Evolutionary conservation across 345 rosid genomes (phyloP).

Genomic region (Rhodamnia argentea): DNA sequence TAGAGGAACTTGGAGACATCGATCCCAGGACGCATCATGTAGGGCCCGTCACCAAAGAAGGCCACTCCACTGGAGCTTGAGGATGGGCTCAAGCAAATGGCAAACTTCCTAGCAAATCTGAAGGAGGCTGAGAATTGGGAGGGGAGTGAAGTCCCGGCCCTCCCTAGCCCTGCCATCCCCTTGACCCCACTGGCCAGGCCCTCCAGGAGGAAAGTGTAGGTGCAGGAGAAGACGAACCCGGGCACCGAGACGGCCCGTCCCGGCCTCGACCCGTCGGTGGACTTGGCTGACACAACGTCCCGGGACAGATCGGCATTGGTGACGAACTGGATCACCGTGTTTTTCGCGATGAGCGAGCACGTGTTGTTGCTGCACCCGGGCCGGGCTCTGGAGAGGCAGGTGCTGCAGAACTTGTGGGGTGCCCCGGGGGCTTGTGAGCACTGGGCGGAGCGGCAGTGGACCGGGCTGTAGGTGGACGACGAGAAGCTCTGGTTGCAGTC

Average conservation of each 20-base stretch:
- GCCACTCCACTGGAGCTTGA: slow-evolving; percentile 13
- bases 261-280: slow-evolving; percentile 33
- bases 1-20: slow-evolving; percentile 19
- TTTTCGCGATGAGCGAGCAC: slow-evolving; percentile 15
- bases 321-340: slow-evolving; percentile 7
- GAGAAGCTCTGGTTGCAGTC: slow-evolving; percentile 22
- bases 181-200: slow-evolving; percentile 10
- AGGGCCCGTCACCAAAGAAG: slow-evolving; percentile 25
- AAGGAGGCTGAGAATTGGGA: slow-evolving; percentile 16
- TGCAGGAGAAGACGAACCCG: slow-evolving; percentile 17
- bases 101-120: slow-evolving; percentile 16
- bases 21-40: slow-evolving; percentile 12
- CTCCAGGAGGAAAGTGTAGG: neutral
- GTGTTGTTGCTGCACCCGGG: slow-evolving; percentile 44
- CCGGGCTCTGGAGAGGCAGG: slow-evolving; percentile 9
- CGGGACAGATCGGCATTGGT: slow-evolving; percentile 16
- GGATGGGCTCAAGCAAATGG: slow-evolving; percentile 22
- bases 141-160: slow-evolving; percentile 10
- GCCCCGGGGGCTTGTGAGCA: slow-evolving; percentile 13
- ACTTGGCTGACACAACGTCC: slow-evolving; percentile 23
- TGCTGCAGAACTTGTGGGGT: slow-evolving; percentile 2
- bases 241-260: slow-evolving; percentile 16
- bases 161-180: slow-evolving; percentile 24
- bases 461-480: slow-evolving; percentile 28
- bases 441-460: slow-evolving; percentile 16